Base-by-base conservation (phyloP, 169 alveolate genomes). In the Cryptosporidium muris region DNA sequence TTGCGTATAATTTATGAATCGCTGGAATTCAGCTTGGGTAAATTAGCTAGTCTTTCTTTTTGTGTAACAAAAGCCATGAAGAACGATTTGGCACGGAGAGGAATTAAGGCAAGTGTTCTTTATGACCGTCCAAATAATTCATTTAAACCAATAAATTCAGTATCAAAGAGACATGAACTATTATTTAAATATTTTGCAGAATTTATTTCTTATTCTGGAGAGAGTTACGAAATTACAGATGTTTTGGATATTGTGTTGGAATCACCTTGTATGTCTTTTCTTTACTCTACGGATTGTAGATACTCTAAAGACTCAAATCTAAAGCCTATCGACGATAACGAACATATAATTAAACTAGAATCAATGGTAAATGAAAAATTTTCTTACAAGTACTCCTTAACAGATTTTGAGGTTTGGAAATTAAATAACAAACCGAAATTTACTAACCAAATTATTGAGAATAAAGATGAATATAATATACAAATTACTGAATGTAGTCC, bases 1-100 rank as follows among this genome's bases (percentile, higher is more conserved):
- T 53, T 74, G 37, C 48, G 54, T 14, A 74, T 7, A 4, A 6
- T 48, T 45, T 74, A 74, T 37, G 47, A 54, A 37, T 43, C 60
- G 38, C 92, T 92, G 81, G 98, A 96, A 81, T 82, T 88, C 68
- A 51, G 48, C 43, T 74, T 93, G 14, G 97, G 97, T 4, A 89
- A 88, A 62, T 74, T 88, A 56, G 92, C 96, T 5, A 93, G 91
- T 67, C 66, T 67, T n/a, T 88, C 94, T 38, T 91, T 95, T 63
- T 95, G 98, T 81, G 98, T 96, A 48, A 91, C 96, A 14, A 66
- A 90, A 66, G 94, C 93, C 0, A 95, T 95, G 96, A 81, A 92
- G 81, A 67, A 90, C 51, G 94, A 93, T 80, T 89, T 95, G 62
- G 66, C 62, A 9, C 63, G 74, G 62, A 88, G 92, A 67, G 91